Evolutionary conservation across 202 grass and related monocot genomes (phyloP), one percentile per base, ranked within the genome.

Genomic region (Zizania palustris): DNA sequence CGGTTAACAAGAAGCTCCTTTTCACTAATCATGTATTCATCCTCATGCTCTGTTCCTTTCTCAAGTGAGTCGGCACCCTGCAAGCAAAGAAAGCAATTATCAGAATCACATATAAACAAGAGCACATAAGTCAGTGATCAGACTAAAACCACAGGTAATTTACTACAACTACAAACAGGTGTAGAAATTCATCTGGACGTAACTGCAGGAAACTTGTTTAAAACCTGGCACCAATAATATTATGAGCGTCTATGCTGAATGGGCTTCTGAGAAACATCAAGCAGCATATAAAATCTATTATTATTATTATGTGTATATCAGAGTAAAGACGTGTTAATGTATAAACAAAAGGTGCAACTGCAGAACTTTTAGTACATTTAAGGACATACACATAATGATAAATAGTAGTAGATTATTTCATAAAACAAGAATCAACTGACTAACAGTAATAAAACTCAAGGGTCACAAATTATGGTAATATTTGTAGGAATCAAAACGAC

Each of bases 1-100:
- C 93, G 69, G 69, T 97, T 97, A 79, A 93, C 93, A 83, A 97
- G 86, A 76, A 97, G 88, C 71, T 93, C 93, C 68, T 93, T 98
- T 83, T 98, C 95, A 84, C 95, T 98, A 46, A 98, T 98, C 95
- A 98, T 98, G 83, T 98, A 98, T 67, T 98, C 95, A 79, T 98
- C 95, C 84, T 98, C 91, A 83, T 98, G 85, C 81, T 98, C 95
- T 63, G 95, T 98, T 89, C 95, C 95, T 87, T 95, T 98, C 75
- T 98, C 95, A 85, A 98, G 95, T 59, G 95, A 98, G 64, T 98
- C 91, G 68, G 95, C 95, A 10, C 92, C 91, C 95, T 98, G 80
- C 8, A 66, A 75, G 78, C 60, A 69, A 74, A 69, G 36, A 86
- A 76, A 51, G 0, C 28, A 88, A 80, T 6, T 56, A 62, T 14